These are phyloP conservation scores for Trichophaea hybrida DNA, from an alignment of 2,329 filamentous ascomycete species.

Conservation along the genomic window DNA sequence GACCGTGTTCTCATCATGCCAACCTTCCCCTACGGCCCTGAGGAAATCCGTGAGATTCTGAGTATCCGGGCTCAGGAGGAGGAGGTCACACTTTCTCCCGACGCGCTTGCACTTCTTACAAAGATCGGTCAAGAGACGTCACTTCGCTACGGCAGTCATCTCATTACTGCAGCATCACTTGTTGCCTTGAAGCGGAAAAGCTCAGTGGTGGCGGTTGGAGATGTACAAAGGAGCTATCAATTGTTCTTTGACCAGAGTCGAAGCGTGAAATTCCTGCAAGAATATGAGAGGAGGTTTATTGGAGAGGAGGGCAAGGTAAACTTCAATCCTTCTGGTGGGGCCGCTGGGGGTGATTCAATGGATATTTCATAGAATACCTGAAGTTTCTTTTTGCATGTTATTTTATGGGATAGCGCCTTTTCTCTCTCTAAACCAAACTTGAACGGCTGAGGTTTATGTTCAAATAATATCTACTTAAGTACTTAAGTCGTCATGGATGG, in stretches of 20 bases:
- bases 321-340: constrained; percentile 39
- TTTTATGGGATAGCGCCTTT: constrained; percentile 1
- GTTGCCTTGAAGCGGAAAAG: constrained; percentile 49
- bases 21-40: constrained; percentile 66
- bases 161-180: constrained; percentile 87
- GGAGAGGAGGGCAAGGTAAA: constrained; percentile 70
- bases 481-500: no score
- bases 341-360: constrained; percentile 48
- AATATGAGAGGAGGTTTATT: constrained; percentile 87
- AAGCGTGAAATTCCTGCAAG: constrained; percentile 73
- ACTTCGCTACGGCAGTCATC: constrained; percentile 88
- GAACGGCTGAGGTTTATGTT: no score
- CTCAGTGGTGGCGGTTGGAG: constrained; percentile 60
- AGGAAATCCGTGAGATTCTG: constrained; percentile 86
- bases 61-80: constrained; percentile 80
- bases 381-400: background rate
- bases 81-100: constrained; percentile 78
- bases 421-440: background rate
- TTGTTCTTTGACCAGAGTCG: constrained; percentile 83
- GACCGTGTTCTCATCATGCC: constrained; percentile 94
- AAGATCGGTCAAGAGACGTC: constrained; percentile 92
- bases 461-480: no score
- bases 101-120: constrained; percentile 80
- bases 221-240: constrained; percentile 85
- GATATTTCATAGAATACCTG: constrained; percentile 42